Base-by-base conservation (phyloP, 176 grass and related monocot species). In the Triticum monococcum region DNA sequence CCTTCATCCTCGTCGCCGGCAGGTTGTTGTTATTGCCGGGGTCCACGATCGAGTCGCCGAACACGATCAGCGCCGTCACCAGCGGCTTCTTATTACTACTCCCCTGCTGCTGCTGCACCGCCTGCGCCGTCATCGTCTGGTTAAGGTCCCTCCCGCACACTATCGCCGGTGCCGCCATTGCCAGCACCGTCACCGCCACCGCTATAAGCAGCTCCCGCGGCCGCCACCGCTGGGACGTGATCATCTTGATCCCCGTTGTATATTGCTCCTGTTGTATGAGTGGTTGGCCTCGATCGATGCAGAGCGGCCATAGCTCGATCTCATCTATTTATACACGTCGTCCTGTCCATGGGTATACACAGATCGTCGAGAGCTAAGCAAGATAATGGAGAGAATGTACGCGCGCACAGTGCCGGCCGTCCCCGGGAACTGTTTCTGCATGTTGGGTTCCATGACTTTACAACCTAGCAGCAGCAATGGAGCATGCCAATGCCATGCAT, bases 21-120 rank as follows among this genome's bases (percentile, higher is more conserved):
- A 97, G 82, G 20, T 8, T 52, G 75, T 97, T 97, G 92, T 94
- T 94, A 83, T 97, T 94, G 12, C 94, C 94, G 0, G 92, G 92
- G 82, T 94, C 94, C 0, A 97, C 91, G 78, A 97, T 94, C 6
- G 94, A 97, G 85, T 94, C 94, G 1, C 94, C 94, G 65, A 97
- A 97, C 25, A 88, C 88, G 75, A 97, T 92, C 41, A 97, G 70
- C 36, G 94, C 92, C 38, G 94, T 89, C 79, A 83, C 94, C 78
- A 78, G 4, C 2, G 87, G 79, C 17, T 20, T 59, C 18, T 59
- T 59, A 9, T 59, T 22, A 59, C 56, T 9, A 59, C 7, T 75
- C 72, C 26, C 56, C 6, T 32, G 59, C 60, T 4, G 59, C 60
- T 4, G 31, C 46, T 30, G 74, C 74, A 12, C 17, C 70, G 7